Evolutionary conservation across 352 stramenopile species (phyloP).

Genomic region (Globisporangium viniferum): DNA sequence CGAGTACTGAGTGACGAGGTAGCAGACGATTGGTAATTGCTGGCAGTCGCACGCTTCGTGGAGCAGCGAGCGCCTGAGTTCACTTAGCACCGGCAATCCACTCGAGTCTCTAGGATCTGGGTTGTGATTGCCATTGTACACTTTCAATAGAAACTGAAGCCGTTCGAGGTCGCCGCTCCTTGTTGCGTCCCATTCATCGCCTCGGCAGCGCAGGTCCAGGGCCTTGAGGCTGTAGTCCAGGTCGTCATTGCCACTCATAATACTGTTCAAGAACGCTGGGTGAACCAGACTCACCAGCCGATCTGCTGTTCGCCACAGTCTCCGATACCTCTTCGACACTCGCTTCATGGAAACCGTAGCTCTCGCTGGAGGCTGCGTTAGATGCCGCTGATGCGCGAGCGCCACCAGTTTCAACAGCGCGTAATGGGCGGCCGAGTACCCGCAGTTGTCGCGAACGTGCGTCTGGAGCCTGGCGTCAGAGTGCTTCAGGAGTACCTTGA

Average conservation of each 20-base stretch:
- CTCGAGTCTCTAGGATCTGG: not conserved
- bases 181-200: slow-evolving; percentile 51
- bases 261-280: not conserved
- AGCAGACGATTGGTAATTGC: slow-evolving; percentile 25
- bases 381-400: slow-evolving; percentile 16
- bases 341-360: slow-evolving; percentile 14
- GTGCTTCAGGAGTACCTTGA: slow-evolving; percentile 30
- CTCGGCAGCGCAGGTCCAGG: slow-evolving; percentile 39
- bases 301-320: slow-evolving; percentile 8
- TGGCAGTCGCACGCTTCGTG: slow-evolving; percentile 50
- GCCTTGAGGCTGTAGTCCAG: not conserved
- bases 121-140: slow-evolving; percentile 17
- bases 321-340: slow-evolving; percentile 25
- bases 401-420: slow-evolving; percentile 39
- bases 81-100: slow-evolving; percentile 13
- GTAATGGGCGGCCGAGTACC: slow-evolving; percentile 42
- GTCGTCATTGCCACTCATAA: not conserved
- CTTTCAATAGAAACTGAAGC: slow-evolving; percentile 30
- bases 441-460: slow-evolving; percentile 34
- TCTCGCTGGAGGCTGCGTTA: not conserved
- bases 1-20: slow-evolving; percentile 20
- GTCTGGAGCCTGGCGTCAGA: slow-evolving; percentile 39
- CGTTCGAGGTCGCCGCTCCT: slow-evolving; percentile 35
- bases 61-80: slow-evolving; percentile 40
- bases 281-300: not conserved